Evolutionary conservation across 768 basidiomycete genomes (phyloP).

Genomic region (Pisolithus marmoratus): DNA sequence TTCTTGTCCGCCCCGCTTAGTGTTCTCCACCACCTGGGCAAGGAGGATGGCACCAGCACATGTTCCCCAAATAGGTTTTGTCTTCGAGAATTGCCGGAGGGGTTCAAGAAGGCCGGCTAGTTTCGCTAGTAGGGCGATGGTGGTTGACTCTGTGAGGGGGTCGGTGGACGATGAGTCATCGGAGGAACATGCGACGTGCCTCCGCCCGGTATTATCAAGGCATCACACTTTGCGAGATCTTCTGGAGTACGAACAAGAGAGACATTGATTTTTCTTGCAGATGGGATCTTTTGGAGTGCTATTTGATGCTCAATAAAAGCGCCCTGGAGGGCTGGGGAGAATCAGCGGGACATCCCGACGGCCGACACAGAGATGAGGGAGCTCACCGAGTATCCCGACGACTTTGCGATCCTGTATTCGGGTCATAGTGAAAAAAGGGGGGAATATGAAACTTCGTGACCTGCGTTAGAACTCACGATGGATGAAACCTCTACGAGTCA

Average conservation of each 20-base stretch:
- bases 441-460: background rate
- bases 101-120: constrained; percentile 77
- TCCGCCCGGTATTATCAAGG: constrained; percentile 91
- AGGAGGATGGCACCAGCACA: constrained; percentile 94
- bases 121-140: constrained; percentile 74
- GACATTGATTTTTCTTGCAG: constrained; percentile 40
- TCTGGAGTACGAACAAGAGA: constrained; percentile 64
- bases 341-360: background rate
- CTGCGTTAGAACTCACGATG: background rate
- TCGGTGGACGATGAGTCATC: background rate
- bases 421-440: background rate
- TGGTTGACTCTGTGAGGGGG: constrained; percentile 71
- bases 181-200: constrained; percentile 34
- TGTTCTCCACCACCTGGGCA: constrained; percentile 63
- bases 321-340: constrained; percentile 73
- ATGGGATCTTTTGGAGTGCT: constrained; percentile 54
- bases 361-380: background rate
- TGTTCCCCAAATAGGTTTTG: constrained; percentile 88
- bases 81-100: constrained; percentile 62
- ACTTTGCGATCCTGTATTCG: constrained; percentile 11
- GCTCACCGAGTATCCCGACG: constrained; percentile 53
- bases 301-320: constrained; percentile 86
- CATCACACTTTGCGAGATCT: constrained; percentile 75
- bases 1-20: constrained; percentile 86
- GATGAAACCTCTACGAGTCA: background rate